Conservation (phyloP, 2,329 filamentous ascomycete species). For the Cercospora citrullina region DNA sequence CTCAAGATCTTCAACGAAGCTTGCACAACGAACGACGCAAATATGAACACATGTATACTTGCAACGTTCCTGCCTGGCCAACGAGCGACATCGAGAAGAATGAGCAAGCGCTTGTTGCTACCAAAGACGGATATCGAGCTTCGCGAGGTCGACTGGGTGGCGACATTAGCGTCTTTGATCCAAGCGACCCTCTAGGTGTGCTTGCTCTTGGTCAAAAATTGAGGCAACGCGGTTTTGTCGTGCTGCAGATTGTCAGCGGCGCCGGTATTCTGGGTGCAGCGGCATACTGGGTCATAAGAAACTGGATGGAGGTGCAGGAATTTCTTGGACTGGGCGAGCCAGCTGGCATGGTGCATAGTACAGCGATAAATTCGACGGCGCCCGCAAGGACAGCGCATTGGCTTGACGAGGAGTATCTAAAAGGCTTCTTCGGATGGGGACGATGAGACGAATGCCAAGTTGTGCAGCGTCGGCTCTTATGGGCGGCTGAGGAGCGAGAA, state of each 20-base stretch:
- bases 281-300: slow-evolving; percentile 41
- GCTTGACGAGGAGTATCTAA: slow-evolving; percentile 14
- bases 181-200: slow-evolving; percentile 77
- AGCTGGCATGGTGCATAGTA: slow-evolving; percentile 15
- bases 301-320: slow-evolving; percentile 37
- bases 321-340: slow-evolving; percentile 28
- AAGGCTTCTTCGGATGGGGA: slow-evolving; percentile 17
- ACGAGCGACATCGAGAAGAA: slow-evolving; percentile 48
- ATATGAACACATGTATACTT: slow-evolving; percentile 63
- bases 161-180: slow-evolving; percentile 45
- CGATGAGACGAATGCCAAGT: background rate
- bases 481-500: background rate
- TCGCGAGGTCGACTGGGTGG: slow-evolving; percentile 38
- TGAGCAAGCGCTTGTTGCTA: slow-evolving; percentile 27
- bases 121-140: slow-evolving; percentile 35
- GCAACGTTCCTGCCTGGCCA: slow-evolving; percentile 62
- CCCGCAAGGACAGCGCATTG: slow-evolving; percentile 7
- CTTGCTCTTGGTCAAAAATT: slow-evolving; percentile 62
- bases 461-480: background rate
- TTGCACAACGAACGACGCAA: slow-evolving; percentile 70
- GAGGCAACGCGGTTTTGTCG: slow-evolving; percentile 63
- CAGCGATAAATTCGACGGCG: slow-evolving; percentile 19
- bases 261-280: slow-evolving; percentile 73
- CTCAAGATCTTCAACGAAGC: slow-evolving; percentile 74
- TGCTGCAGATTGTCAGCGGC: slow-evolving; percentile 72